Base-by-base conservation (phyloP, 305 asterid species). In the Solanum chacoense region DNA sequence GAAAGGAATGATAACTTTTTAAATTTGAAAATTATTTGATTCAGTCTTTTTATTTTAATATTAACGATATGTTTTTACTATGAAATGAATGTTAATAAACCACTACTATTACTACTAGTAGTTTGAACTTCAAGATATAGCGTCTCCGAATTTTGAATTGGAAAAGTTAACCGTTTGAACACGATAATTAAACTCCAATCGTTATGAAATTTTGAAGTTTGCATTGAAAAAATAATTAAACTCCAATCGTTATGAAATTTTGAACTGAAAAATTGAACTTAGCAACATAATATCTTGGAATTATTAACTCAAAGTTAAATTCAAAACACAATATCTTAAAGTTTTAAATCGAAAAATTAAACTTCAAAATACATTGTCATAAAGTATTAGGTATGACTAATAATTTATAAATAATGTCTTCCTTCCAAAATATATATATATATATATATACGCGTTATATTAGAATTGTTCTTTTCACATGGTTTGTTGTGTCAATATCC, bases 391-490 rank as follows among this genome's bases (percentile, higher is more conserved):
- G 26, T 10, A n/a, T n/a, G 72, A 63, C 14, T 14, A 14, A 50
- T 50, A 16, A 50, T 50, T 50, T 50, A 50, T 50, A 50, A 50
- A 50, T 50, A 50, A 50, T 50, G 8, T 50, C 22, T 50, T 14
- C 63, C 29, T 65, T 65, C 14, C 95, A 90, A 69, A 32, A 32
- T 4, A 32, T 10, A 37, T 37, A 36, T 36, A 36, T 36, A 36
- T 38, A 35, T 35, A 35, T 35, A 7, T 36, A 35, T 34, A 40
- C 67, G 85, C 36, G 67, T 79, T 40, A 26, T 38, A 37, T 37
- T 79, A 3, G 9, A 26, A 4, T 24, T 24, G 1, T 40, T 40
- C 65, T 79, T 40, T 8, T 79, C 85, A 40, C 85, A 79, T 40
- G 59, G 85, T 79, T 13, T 79, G 36, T 13, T 79, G 36, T 38